Evolutionary conservation across 176 grass and related monocot species (phyloP).

Genomic region (Aegilops longissima): DNA sequence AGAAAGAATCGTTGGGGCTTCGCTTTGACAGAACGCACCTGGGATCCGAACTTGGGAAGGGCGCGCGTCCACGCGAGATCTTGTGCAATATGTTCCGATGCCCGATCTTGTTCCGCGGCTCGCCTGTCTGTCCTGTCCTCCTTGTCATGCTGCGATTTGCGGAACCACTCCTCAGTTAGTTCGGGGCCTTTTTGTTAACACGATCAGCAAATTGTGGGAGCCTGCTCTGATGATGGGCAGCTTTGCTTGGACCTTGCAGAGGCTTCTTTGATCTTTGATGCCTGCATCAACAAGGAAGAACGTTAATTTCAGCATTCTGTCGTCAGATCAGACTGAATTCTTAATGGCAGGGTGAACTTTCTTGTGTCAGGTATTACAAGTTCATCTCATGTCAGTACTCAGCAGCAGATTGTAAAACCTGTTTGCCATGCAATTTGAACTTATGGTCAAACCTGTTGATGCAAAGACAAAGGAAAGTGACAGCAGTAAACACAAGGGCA

Average conservation of each 20-base stretch:
- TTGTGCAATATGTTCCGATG: slow-evolving; percentile 21
- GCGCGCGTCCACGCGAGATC: background rate
- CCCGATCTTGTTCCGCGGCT: slow-evolving; percentile 30
- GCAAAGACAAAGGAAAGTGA: background rate
- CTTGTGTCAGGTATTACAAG: background rate
- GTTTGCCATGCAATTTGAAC: background rate
- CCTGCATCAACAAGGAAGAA: background rate
- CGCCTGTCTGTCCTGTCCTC: background rate
- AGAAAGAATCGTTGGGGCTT: slow-evolving; percentile 19
- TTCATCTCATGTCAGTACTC: no score
- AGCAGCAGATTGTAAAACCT: background rate
- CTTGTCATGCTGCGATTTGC: slow-evolving; percentile 9
- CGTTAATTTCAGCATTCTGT: background rate
- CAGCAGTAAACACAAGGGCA: background rate
- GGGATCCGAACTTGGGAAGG: background rate
- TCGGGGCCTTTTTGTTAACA: no score
- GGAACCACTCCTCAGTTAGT: background rate
- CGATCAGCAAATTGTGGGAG: no score
- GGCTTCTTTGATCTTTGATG: background rate
- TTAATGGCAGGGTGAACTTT: background rate
- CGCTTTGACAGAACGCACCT: background rate
- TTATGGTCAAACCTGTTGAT: background rate
- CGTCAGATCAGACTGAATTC: background rate
- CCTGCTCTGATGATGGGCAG: background rate
- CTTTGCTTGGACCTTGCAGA: background rate